Percentiles rank a stretch among this genome's conserved stretches.
These are phyloP conservation scores for Anthracocystis setariae DNA, from an alignment of 1,284 basidiomycete species.

Conservation along the genomic window DNA sequence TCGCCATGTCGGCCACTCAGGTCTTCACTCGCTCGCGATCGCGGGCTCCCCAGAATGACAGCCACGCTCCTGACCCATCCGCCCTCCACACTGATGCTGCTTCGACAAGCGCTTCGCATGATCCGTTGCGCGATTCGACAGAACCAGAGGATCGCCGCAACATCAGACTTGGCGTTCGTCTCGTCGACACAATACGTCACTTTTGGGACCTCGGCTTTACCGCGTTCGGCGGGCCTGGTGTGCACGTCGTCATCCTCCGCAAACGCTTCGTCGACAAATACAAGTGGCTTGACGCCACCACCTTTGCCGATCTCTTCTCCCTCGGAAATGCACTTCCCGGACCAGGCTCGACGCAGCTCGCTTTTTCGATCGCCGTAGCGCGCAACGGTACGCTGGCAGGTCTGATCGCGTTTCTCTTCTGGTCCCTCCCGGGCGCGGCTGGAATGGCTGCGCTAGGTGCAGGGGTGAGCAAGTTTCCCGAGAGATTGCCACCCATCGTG, in stretches of 20 bases:
- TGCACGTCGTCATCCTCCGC: slow-evolving; percentile 51
- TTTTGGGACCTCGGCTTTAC: slow-evolving; percentile 60
- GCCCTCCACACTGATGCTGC: slow-evolving; percentile 1
- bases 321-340: slow-evolving; percentile 70
- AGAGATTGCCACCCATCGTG: slow-evolving; percentile 71
- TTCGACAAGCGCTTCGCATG: slow-evolving; percentile 5
- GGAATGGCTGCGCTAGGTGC: slow-evolving; percentile 73
- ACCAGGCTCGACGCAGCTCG: slow-evolving; percentile 69
- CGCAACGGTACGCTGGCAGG: slow-evolving; percentile 67
- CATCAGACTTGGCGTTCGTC: slow-evolving; percentile 33
- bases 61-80: background rate
- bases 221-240: slow-evolving; percentile 38
- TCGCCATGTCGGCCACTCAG: slow-evolving; percentile 22
- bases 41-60: slow-evolving; percentile 1
- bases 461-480: slow-evolving; percentile 71
- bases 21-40: slow-evolving; percentile 19
- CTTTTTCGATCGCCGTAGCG: slow-evolving; percentile 68
- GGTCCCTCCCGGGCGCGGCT: slow-evolving; percentile 71
- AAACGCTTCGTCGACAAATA: slow-evolving; percentile 55
- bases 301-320: slow-evolving; percentile 69
- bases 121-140: slow-evolving; percentile 4
- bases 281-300: slow-evolving; percentile 56
- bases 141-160: slow-evolving; percentile 29
- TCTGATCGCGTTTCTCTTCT: slow-evolving; percentile 68
- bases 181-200: slow-evolving; percentile 47